phyloP scores from a whole-genome alignment of 2,329 filamentous ascomycete genomes.

The Penicillium sp. region DNA sequence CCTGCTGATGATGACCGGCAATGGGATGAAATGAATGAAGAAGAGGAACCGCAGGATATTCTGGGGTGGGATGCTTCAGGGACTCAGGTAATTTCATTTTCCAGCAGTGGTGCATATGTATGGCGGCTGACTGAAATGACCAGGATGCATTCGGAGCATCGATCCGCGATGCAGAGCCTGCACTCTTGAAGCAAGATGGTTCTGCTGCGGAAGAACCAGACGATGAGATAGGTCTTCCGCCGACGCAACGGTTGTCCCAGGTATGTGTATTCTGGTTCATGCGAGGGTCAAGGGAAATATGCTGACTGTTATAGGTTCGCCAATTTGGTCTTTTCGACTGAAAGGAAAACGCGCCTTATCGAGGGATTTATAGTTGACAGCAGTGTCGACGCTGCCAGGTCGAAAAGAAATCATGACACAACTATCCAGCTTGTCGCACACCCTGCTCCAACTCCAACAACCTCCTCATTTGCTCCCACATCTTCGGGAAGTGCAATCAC shows the following conservation, averaged over 20 bases:
- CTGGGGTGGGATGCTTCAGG: conserved; percentile 62
- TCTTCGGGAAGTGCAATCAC: conserved; percentile 61
- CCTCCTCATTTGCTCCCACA: conserved; percentile 44
- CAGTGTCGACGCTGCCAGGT: background rate
- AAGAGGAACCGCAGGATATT: conserved; percentile 57
- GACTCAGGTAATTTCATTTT: conserved; percentile 31
- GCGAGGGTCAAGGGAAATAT: background rate
- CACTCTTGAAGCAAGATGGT: conserved; percentile 16
- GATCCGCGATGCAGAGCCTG: conserved; percentile 37
- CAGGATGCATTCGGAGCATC: conserved; percentile 32
- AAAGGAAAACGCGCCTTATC: conserved; percentile 6
- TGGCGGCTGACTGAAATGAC: background rate
- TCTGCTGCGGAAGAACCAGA: conserved; percentile 18
- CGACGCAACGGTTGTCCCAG: conserved; percentile 52
- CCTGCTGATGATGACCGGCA: conserved; percentile 58
- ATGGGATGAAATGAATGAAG: conserved; percentile 60
- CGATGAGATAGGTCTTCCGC: conserved; percentile 44
- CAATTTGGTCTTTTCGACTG: conserved; percentile 47
- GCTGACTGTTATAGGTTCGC: conserved; percentile 34
- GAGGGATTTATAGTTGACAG: background rate
- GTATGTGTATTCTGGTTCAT: conserved; percentile 28
- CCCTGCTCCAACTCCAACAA: conserved; percentile 71
- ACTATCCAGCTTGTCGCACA: conserved; percentile 84
- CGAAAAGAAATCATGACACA: conserved; percentile 22
- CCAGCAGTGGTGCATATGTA: too few species aligned